Percentiles rank a stretch among this genome's conserved stretches.
phyloP scores from a whole-genome alignment of 2,329 filamentous ascomycete species.

The Sporothrix phasma region DNA sequence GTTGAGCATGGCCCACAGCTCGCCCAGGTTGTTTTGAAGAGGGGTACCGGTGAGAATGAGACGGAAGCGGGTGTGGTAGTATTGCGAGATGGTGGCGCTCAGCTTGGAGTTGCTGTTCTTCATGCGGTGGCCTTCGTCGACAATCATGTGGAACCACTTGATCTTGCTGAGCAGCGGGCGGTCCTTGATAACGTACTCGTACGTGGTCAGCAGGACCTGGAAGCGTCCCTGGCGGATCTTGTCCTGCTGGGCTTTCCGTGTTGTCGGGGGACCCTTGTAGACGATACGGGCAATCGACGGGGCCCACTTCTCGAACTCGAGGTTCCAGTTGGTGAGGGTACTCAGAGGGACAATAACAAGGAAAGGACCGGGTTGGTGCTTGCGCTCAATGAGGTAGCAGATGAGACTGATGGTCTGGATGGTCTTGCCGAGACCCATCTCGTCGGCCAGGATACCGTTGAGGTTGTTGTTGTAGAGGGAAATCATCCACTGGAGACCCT shows the following conservation, averaged over 20 bases:
- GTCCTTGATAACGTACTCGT: slow-evolving; percentile 99
- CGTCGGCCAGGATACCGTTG: slow-evolving; percentile 95
- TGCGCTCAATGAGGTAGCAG: slow-evolving; percentile 93
- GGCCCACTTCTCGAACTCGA: slow-evolving; percentile 98
- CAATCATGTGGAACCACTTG: slow-evolving; percentile 99
- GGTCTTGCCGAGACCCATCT: slow-evolving; percentile 99
- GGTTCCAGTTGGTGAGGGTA: slow-evolving; percentile 96
- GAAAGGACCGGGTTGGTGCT: slow-evolving; percentile 84
- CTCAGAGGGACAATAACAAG: slow-evolving; percentile 94
- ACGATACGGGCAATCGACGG: slow-evolving; percentile 78
- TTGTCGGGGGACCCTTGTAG: slow-evolving; percentile 89
- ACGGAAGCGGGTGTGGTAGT: slow-evolving; percentile 90
- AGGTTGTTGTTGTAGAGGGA: slow-evolving; percentile 99
- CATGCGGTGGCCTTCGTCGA: slow-evolving; percentile 99
- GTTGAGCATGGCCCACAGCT: slow-evolving; percentile 96
- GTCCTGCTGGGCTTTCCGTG: slow-evolving; percentile 82
- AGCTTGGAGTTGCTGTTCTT: slow-evolving; percentile 97
- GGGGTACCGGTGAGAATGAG: slow-evolving; percentile 96
- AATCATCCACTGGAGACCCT: slow-evolving; percentile 99
- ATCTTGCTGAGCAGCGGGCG: slow-evolving; percentile 91
- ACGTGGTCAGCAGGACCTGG: slow-evolving; percentile 93
- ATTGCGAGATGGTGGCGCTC: slow-evolving; percentile 85
- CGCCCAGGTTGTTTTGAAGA: slow-evolving; percentile 90
- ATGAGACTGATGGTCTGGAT: slow-evolving; percentile 98
- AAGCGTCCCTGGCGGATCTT: slow-evolving; percentile 91